Percentiles rank a stretch among this genome's conserved stretches.
phyloP scores from a whole-genome alignment of 495 filamentous ascomycete species.

The Talaromyces trachyspermus region DNA sequence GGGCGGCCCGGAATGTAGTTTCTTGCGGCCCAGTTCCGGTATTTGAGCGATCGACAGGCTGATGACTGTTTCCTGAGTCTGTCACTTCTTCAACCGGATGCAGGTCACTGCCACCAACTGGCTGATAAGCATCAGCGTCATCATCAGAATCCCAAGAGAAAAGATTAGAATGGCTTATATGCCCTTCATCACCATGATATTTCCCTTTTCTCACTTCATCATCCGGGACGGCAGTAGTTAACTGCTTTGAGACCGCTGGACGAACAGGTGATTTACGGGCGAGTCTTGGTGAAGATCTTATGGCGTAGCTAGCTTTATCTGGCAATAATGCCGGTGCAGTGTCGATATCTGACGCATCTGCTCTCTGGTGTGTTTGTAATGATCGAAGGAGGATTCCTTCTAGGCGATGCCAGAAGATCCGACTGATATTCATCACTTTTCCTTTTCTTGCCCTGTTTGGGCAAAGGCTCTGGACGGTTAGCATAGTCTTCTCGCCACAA shows the following conservation, averaged over 20 bases:
- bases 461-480: conserved; percentile 30
- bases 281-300: neutral
- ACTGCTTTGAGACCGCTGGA: conserved; percentile 1
- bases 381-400: conserved; percentile 2
- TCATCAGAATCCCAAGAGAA: conserved; percentile 5
- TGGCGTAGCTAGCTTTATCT: neutral
- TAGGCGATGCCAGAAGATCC: conserved; percentile 33
- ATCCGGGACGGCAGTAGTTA: neutral
- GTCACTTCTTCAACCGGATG: neutral
- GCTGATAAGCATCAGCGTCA: neutral
- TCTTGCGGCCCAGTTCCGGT: neutral
- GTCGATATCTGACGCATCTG: neutral
- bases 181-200: neutral
- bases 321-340: neutral
- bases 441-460: conserved; percentile 58
- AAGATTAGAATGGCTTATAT: neutral
- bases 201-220: neutral
- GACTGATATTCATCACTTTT: conserved; percentile 64
- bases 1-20: neutral
- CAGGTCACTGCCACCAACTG: no score
- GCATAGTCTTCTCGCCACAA: conserved; percentile 57
- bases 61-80: neutral
- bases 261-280: conserved; percentile 4
- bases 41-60: neutral
- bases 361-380: neutral